Conservation (phyloP, 495 filamentous ascomycete species). For the Achaetomiella virescens region DNA sequence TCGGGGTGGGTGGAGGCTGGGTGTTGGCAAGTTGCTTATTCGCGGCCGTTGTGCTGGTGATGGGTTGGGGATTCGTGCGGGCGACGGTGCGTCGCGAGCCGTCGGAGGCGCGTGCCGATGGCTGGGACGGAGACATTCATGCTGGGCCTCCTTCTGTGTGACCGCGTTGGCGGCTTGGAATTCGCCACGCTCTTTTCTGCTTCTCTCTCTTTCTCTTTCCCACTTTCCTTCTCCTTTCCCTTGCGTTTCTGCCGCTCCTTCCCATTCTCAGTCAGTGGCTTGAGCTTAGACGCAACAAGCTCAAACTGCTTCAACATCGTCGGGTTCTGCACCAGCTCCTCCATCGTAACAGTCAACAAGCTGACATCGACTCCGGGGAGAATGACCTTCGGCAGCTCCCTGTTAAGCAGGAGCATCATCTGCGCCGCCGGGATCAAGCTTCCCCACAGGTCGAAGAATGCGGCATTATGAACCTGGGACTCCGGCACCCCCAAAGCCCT, state of each 20-base stretch:
- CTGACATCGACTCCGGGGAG: constrained; percentile 15
- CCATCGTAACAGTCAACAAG: constrained; percentile 36
- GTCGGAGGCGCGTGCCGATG: constrained; percentile 27
- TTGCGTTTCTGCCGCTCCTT: constrained; percentile 7
- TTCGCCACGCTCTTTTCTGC: not conserved
- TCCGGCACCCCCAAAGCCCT: constrained; percentile 37
- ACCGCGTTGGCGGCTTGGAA: constrained; percentile 4
- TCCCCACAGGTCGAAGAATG: constrained; percentile 47
- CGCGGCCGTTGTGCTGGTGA: not conserved
- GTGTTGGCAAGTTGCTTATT: not conserved
- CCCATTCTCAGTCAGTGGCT: constrained; percentile 11
- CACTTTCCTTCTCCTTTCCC: constrained; percentile 16
- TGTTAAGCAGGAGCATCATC: constrained; percentile 37
- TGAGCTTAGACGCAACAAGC: constrained; percentile 38
- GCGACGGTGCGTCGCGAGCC: constrained; percentile 28
- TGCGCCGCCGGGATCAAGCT: constrained; percentile 41
- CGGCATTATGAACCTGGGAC: constrained; percentile 36
- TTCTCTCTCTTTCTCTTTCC: constrained; percentile 14
- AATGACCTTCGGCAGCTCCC: constrained; percentile 28
- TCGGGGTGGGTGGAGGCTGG: constrained; percentile 6
- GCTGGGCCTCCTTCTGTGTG: constrained; percentile 24
- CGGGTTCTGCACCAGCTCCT: constrained; percentile 42
- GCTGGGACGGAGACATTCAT: constrained; percentile 20
- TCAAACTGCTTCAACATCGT: constrained; percentile 46
- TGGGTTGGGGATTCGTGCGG: constrained; percentile 11